Percentiles rank a stretch among this genome's conserved stretches.
Conservation (phyloP, 768 basidiomycete species). For the Leccinum obscurum region DNA sequence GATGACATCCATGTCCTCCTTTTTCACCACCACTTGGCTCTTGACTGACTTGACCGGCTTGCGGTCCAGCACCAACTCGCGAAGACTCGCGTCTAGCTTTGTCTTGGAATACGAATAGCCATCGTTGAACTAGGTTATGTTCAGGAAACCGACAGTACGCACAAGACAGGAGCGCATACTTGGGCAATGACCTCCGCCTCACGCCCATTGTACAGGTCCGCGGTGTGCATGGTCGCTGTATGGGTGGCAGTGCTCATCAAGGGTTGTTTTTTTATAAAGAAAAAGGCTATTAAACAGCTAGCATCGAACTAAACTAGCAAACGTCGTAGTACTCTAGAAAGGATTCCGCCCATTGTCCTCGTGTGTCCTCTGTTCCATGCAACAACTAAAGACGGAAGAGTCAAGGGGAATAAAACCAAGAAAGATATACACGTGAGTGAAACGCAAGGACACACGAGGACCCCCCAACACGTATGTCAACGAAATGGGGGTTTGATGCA, state of each 20-base stretch:
- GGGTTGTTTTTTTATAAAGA: conserved; percentile 18
- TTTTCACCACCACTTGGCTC: conserved; percentile 20
- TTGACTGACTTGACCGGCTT: conserved; percentile 54
- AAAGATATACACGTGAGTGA: conserved; percentile 21
- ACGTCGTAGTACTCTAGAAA: conserved; percentile 29
- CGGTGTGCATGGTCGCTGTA: conserved; percentile 16
- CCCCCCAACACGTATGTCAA: conserved; percentile 4
- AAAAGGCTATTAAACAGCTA: conserved; percentile 31
- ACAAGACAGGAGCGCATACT: conserved; percentile 9
- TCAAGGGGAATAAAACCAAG: conserved; percentile 23
- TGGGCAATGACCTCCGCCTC: conserved; percentile 33
- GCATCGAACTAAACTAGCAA: conserved; percentile 31
- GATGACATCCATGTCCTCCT: conserved; percentile 31
- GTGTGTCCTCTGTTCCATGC: conserved; percentile 22
- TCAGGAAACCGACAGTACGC: conserved; percentile 29
- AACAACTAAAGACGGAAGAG: conserved; percentile 12
- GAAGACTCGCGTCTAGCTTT: conserved; percentile 38
- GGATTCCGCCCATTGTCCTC: conserved; percentile 17
- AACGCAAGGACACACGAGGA: conserved; percentile 22
- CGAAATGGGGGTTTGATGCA: conserved; percentile 21
- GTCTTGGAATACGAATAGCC: conserved; percentile 45
- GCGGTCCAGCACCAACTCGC: conserved; percentile 50
- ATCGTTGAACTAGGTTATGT: conserved; percentile 49
- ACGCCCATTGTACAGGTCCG: conserved; percentile 29
- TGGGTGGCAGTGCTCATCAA: conserved; percentile 26